Evolutionary conservation across 768 basidiomycete species (phyloP), one percentile per base, ranked within the genome.

Genomic region (Scleroderma bovista): DNA sequence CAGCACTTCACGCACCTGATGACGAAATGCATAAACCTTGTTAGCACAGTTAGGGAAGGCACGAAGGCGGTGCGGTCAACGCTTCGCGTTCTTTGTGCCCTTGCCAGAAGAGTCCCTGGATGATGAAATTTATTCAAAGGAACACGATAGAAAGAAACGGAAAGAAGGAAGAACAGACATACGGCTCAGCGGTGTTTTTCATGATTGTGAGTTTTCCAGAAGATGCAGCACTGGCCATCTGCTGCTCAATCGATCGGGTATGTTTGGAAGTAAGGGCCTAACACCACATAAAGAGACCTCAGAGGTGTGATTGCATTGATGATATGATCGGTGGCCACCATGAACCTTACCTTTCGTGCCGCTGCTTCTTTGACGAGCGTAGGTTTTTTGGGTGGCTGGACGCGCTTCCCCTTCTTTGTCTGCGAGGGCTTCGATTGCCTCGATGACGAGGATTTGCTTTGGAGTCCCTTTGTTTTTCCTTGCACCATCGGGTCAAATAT

Each of bases 151-250:
- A 23, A 16, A n/a, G 22, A 43, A 23, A 26, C 41, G 41, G 23
- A 43, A 5, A 26, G 41, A 29, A 26, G 23, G 20, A 6, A 45
- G 32, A 45, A 34, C 29, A 45, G 17, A 49, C 66, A 47, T 56
- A 69, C 67, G 54, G 24, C 38, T 65, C 61, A 12, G 67, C 73
- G 13, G 70, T 67, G 53, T 84, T 79, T 70, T 88, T 89, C 92
- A 97, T 92, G 65, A 97, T 93, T 24, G 90, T 90, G 53, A 97
- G 75, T 65, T 90, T 92, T 34, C 93, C 93, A 38, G 83, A 75
- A 5, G 89, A 92, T 3, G 93, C 93, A 7, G 92, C 92, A 44
- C 81, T 72, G 12, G 91, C 88, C 83, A 93, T 91, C 68, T 94
- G 93, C 48, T 79, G 76, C 66, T 97, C 93, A 59, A 97, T 93